These are phyloP conservation scores for Sesbania bispinosa DNA, from an alignment of 306 rosid species.

Conservation along the genomic window DNA sequence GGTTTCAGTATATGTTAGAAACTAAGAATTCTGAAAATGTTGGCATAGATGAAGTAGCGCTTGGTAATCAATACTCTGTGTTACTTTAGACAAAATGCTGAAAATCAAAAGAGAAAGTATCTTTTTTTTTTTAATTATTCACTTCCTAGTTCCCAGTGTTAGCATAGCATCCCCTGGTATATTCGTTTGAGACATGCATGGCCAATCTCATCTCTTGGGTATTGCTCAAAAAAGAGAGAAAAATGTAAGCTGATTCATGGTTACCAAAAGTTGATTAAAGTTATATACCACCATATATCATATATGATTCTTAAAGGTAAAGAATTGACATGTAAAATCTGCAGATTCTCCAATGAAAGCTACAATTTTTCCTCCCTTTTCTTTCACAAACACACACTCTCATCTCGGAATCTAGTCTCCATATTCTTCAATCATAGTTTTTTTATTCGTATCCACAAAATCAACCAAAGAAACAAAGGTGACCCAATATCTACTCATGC, in stretches of 20 bases:
- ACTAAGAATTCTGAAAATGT: not conserved
- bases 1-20: not conserved
- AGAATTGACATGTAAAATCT: slow-evolving; percentile 39
- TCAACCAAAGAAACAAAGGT: slow-evolving; percentile 33
- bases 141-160: not conserved
- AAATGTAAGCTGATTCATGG: slow-evolving; percentile 27
- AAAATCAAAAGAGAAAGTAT: slow-evolving; percentile 1
- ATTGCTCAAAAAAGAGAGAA: slow-evolving; percentile 19
- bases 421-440: slow-evolving; percentile 24
- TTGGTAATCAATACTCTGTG: not conserved
- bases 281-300: too few species aligned
- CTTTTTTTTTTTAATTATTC: not conserved
- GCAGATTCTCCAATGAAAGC: slow-evolving; percentile 34
- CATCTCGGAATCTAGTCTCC: slow-evolving; percentile 34
- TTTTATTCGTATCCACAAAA: slow-evolving; percentile 10
- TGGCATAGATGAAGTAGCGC: not conserved
- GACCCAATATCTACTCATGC: slow-evolving; percentile 41
- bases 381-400: not conserved
- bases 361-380: not conserved
- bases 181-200: slow-evolving; percentile 20
- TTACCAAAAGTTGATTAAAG: slow-evolving; percentile 24
- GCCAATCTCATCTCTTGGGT: slow-evolving; percentile 20
- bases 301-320: slow-evolving; percentile 28
- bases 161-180: slow-evolving; percentile 20
- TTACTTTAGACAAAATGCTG: slow-evolving; percentile 2